phyloP scores from a whole-genome alignment of 257 asterid genomes.

The Penstemon newberryi region DNA sequence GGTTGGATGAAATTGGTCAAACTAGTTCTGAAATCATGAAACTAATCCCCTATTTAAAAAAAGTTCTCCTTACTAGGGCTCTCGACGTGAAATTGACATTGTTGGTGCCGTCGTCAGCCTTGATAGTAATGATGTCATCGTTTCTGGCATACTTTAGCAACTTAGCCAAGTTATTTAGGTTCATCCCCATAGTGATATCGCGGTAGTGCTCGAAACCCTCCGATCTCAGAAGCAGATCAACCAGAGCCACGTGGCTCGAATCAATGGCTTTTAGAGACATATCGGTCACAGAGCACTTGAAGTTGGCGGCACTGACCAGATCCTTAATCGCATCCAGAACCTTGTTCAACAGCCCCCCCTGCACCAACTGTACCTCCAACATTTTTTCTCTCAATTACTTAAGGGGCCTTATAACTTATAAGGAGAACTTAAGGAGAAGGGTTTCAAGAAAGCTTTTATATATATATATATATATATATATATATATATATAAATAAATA shows the following conservation, averaged over 20 bases:
- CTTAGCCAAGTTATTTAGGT: conserved; percentile 53
- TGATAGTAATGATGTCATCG: conserved; percentile 62
- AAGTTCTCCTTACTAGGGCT: conserved; percentile 43
- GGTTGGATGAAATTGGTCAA: neutral
- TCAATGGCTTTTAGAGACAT: conserved; percentile 71
- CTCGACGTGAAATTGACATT: conserved; percentile 65
- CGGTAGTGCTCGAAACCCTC: conserved; percentile 75
- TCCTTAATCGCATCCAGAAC: conserved; percentile 58
- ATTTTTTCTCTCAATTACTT: conserved; percentile 16
- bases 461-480: no score
- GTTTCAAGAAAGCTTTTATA: no score
- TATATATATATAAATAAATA: no score
- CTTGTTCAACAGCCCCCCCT: conserved; percentile 63
- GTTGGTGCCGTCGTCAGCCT: conserved; percentile 67
- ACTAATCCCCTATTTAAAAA: no score
- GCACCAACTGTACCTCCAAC: conserved; percentile 62
- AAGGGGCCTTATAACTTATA: neutral
- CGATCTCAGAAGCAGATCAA: conserved; percentile 58
- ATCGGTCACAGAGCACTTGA: conserved; percentile 65
- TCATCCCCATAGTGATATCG: conserved; percentile 60
- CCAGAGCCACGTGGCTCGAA: conserved; percentile 69
- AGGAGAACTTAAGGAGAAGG: neutral
- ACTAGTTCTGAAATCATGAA: no score
- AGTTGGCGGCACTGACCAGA: conserved; percentile 61
- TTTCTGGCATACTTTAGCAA: conserved; percentile 66